Evolutionary conservation across 2,329 filamentous ascomycete genomes (phyloP), one percentile per base, ranked within the genome.

Genomic region (Ophioceras dolichostomum): DNA sequence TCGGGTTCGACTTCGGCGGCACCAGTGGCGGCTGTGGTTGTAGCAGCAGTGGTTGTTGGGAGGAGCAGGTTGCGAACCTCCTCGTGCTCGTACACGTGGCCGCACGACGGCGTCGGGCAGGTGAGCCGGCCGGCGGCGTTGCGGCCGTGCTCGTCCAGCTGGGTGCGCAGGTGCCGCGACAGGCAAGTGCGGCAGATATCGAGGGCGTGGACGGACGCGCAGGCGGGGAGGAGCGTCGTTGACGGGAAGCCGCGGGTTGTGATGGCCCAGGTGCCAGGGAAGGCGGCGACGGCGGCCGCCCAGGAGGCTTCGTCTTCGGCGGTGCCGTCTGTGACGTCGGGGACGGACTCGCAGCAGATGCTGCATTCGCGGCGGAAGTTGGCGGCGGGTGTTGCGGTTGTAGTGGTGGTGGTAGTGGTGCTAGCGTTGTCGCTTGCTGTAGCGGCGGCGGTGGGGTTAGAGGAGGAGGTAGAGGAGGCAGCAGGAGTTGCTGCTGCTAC

Each of bases 151-250:
- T 24, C 16, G 10, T 46, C 41, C 10, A 49, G 32, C 10, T 39
- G 36, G 10, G 41, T 17, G 4, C 14, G 12, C 10, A 49, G n/a
- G 30, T 45, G 37, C 2, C n/a, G 36, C 6, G 21, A 26, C 2
- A 49, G 34, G 21, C 47, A 49, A 12, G 10, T 7, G 10, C 40
- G 41, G 30, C 47, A 49, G 4, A 39, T 36, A 26, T 45, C 38
- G 13, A 48, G 38, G 12, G 3, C 19, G 30, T 49, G 47, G 2
- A 3, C 10, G 2, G 20, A 29, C 10, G 36, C 33, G 28, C 47
- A 49, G 4, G 21, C 26, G 5, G 42, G 37, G 5, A 47, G 37
- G 7, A 32, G 13, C 3, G 16, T 18, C 2, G 22, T 21, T 10
- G 36, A 21, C 6, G 43, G 45, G 28, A 49, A 49, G 10, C 32